Base-by-base conservation (phyloP, 2,329 filamentous ascomycete species). In the Ophiosphaerella narmari region DNA sequence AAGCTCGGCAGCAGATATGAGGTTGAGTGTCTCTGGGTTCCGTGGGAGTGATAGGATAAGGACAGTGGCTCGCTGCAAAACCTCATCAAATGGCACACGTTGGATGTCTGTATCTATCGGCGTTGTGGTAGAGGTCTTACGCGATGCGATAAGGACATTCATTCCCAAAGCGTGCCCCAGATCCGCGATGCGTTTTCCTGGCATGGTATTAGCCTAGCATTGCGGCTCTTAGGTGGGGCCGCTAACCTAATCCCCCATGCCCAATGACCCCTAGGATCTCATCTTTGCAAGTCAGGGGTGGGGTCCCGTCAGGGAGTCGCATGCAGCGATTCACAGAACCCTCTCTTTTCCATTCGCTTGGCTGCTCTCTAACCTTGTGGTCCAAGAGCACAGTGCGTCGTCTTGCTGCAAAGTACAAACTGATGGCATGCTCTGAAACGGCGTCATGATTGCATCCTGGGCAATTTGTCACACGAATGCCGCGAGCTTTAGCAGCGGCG, bases 351-450 rank as follows among this genome's bases (percentile, higher is more conserved):
- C 80, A 82, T 35, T 73, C 71, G 49, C 67, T 70, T 18, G 69
- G 69, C 41, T 60, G 59, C 24, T 54, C 42, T 41, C 65, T 52
- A 24, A 57, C 64, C 44, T 62, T 33, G 42, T 52, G 48, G 46
- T 71, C 59, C 32, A 70, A 50, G 53, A 68, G 59, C 21, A 77
- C 60, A 9, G 78, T 70, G 47, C 69, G 70, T 46, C 77, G 68
- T 43, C 78, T 69, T 6, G 77, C 65, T 5, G 77, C 76, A 55
- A 78, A 79, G 60, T 80, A 80, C 48, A 82, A 59, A 37, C 74
- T 77, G 35, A 82, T 73, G 9, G 78, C 78, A 70, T 81, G 79
- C 60, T 82, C 79, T 26, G 72, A 72, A 8, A 81, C 78, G 38
- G 75, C 66, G 39, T 78, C 74, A 39, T 78, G 71, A 45, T 80